Percentiles rank a stretch among this genome's conserved stretches.
These are phyloP conservation scores for Ophiocordyceps camponoti-rufipedis DNA, from an alignment of 2,329 filamentous ascomycete genomes.

Conservation along the genomic window DNA sequence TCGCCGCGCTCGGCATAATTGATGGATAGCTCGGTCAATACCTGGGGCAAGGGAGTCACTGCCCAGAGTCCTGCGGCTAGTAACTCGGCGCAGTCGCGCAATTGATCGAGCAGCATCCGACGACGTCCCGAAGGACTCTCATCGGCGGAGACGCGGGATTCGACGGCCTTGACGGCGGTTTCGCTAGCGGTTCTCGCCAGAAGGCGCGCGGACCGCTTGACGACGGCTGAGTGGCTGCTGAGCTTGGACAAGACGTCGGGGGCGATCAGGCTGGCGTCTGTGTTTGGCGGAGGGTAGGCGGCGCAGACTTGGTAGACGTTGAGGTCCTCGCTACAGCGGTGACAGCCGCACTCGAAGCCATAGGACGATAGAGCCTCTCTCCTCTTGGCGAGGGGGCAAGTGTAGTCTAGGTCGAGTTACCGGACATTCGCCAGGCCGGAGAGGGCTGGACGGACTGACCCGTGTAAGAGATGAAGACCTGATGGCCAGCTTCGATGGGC, in stretches of 20 bases:
- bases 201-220: constrained; percentile 4
- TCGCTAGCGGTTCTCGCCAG: constrained; percentile 6
- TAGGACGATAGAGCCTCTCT: constrained; percentile 26
- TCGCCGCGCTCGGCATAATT: constrained; percentile 24
- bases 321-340: constrained; percentile 29
- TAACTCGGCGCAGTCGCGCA: constrained; percentile 8
- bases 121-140: constrained; percentile 10
- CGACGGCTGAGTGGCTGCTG: constrained; percentile 10
- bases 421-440: neutral
- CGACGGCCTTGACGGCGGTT: constrained; percentile 11
- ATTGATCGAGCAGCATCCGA: constrained; percentile 6
- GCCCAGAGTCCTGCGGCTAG: constrained; percentile 22
- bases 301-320: constrained; percentile 34
- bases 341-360: constrained; percentile 32
- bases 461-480: constrained; percentile 44
- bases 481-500: constrained; percentile 30
- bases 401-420: constrained; percentile 21
- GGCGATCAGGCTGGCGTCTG: constrained; percentile 19
- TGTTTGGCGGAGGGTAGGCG: constrained; percentile 19
- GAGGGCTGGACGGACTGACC: constrained; percentile 21
- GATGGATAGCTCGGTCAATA: constrained; percentile 25
- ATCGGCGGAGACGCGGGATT: constrained; percentile 6
- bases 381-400: constrained; percentile 23
- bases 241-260: constrained; percentile 16
- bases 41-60: constrained; percentile 26